Percentiles rank a stretch among this genome's conserved stretches.
phyloP scores from a whole-genome alignment of 306 rosid genomes.

The Cucumis cinereus region DNA sequence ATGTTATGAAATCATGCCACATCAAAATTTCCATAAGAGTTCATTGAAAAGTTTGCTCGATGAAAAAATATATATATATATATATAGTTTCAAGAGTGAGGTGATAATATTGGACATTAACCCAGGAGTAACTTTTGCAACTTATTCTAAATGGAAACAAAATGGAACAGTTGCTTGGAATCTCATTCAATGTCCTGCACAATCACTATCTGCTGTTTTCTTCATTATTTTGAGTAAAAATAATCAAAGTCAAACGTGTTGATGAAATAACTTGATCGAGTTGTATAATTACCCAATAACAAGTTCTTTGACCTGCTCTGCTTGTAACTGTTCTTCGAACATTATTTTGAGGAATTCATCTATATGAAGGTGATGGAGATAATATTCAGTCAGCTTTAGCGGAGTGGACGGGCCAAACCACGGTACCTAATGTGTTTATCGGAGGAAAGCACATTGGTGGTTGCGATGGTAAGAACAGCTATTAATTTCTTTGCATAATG shows the following conservation, averaged over 20 bases:
- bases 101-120: not conserved
- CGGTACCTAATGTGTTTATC: constrained; percentile 74
- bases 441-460: constrained; percentile 54
- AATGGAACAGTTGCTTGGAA: not conserved
- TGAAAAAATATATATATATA: too few relatives aligned
- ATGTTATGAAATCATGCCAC: not conserved
- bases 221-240: not conserved
- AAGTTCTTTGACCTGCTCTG: not conserved
- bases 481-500: not conserved
- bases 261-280: not conserved
- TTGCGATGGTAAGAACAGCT: constrained; percentile 22
- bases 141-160: not conserved
- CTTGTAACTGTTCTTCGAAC: not conserved
- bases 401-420: constrained; percentile 30
- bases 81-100: not conserved
- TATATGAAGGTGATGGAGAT: constrained; percentile 42
- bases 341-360: not conserved
- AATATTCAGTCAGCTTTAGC: constrained; percentile 48
- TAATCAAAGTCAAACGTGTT: not conserved
- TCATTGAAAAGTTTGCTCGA: not conserved
- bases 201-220: not conserved
- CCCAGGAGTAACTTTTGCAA: not conserved
- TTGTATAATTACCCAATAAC: not conserved
- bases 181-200: not conserved
- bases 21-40: not conserved